A percentile compares a stretch with the other conserved stretches of the same genome.
Evolutionary conservation across 2,329 filamentous ascomycete genomes (phyloP).

Genomic region (Xylaria sp.): DNA sequence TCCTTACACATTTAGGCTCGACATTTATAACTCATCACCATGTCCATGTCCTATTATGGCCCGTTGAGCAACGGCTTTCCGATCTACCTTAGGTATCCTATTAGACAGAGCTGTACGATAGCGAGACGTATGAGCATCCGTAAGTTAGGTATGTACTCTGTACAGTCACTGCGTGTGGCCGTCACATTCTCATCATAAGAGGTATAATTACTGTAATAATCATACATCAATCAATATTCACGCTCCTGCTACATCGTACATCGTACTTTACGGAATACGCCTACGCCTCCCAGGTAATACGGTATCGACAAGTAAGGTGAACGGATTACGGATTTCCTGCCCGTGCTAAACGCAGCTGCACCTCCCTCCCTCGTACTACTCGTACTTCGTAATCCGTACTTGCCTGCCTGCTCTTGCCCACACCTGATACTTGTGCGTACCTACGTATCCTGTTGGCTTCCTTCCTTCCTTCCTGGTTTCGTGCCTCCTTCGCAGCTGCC

Average conservation of each 20-base stretch:
- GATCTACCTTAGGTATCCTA: too few relatives aligned
- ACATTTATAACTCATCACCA: too few relatives aligned
- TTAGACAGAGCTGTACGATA: too few relatives aligned
- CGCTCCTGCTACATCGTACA: not conserved
- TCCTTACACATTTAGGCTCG: too few relatives aligned
- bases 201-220: not conserved
- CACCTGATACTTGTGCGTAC: not conserved
- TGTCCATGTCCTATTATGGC: too few relatives aligned
- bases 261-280: too few relatives aligned
- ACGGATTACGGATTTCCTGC: not conserved
- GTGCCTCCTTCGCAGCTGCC: not conserved
- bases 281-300: not conserved
- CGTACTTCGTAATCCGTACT: not conserved
- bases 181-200: constrained; percentile 18
- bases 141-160: not conserved
- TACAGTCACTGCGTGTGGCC: not conserved
- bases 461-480: constrained; percentile 3
- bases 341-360: not conserved
- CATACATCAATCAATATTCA: not conserved
- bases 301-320: not conserved
- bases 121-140: too few relatives aligned
- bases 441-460: not conserved
- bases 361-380: not conserved
- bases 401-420: too few relatives aligned
- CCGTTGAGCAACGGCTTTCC: too few relatives aligned